phyloP scores from a whole-genome alignment of 2,329 filamentous ascomycete genomes.

The Cryphonectria nitschkei region DNA sequence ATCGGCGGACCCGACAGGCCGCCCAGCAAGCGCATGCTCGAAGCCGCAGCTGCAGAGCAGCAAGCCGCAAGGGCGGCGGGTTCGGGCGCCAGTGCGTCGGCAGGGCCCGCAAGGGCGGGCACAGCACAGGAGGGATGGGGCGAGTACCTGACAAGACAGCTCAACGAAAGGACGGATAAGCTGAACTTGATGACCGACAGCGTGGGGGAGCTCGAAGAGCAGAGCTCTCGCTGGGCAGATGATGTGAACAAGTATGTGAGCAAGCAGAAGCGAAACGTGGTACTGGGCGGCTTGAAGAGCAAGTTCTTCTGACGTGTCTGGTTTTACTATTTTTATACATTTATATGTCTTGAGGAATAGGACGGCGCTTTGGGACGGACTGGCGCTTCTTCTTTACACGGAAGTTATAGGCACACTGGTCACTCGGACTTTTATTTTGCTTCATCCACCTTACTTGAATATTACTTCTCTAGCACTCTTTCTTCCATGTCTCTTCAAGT shows the following conservation, averaged over 20 bases:
- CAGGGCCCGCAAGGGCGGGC: constrained; percentile 34
- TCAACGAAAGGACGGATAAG: constrained; percentile 90
- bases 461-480: background rate
- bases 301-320: constrained; percentile 49
- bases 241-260: constrained; percentile 86
- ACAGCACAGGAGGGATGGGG: constrained; percentile 64
- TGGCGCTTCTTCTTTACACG: background rate
- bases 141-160: constrained; percentile 81
- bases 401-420: background rate
- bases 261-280: constrained; percentile 83
- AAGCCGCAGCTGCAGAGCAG: constrained; percentile 76
- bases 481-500: background rate
- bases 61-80: constrained; percentile 48
- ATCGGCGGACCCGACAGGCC: constrained; percentile 89
- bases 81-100: constrained; percentile 33
- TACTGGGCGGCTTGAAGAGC: constrained; percentile 70
- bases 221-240: constrained; percentile 81
- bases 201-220: constrained; percentile 81
- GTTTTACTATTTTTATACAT: background rate
- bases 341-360: background rate
- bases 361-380: constrained; percentile 9
- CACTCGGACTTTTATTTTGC: background rate
- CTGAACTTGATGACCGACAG: constrained; percentile 80
- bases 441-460: background rate
- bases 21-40: constrained; percentile 84